phyloP scores from a whole-genome alignment of 208 protist species.

The Trypanosomatidae sp. region DNA sequence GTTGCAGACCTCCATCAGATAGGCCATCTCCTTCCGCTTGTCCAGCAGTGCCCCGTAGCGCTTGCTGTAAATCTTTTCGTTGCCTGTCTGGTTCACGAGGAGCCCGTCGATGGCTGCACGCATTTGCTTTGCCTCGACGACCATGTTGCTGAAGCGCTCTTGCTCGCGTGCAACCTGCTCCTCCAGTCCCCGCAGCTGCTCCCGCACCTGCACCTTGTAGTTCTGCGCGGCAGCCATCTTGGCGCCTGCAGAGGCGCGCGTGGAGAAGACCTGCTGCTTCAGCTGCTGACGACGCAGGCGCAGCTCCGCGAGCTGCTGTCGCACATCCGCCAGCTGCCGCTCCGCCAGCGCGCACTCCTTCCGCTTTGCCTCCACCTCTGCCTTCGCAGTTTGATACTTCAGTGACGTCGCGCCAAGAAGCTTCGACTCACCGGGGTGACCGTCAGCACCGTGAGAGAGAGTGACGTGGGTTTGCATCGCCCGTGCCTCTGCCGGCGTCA shows the following conservation, averaged over 20 bases:
- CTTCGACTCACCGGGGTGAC: conserved; percentile 31
- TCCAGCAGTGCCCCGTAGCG: conserved; percentile 86
- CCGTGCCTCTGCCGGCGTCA: conserved; percentile 32
- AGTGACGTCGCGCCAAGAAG: conserved; percentile 44
- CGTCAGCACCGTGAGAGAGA: conserved; percentile 1
- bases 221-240: conserved; percentile 5
- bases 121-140: conserved; percentile 73
- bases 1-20: conserved; percentile 92
- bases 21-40: conserved; percentile 90
- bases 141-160: conserved; percentile 80
- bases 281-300: conserved; percentile 7
- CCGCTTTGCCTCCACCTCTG: conserved; percentile 40
- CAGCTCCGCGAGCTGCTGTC: conserved; percentile 30
- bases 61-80: conserved; percentile 83
- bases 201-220: conserved; percentile 33
- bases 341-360: conserved; percentile 48
- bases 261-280: conserved; percentile 6
- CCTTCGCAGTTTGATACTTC: conserved; percentile 51
- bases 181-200: conserved; percentile 88
- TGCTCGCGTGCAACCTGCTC: conserved; percentile 81
- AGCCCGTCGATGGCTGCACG: conserved; percentile 89
- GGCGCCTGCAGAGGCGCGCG: conserved; percentile 1
- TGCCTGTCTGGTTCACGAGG: conserved; percentile 81
- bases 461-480: conserved; percentile 1
- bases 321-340: conserved; percentile 29